Evolutionary conservation across 139 green algal species (phyloP).

Genomic region (Zygnema cylindricum): DNA sequence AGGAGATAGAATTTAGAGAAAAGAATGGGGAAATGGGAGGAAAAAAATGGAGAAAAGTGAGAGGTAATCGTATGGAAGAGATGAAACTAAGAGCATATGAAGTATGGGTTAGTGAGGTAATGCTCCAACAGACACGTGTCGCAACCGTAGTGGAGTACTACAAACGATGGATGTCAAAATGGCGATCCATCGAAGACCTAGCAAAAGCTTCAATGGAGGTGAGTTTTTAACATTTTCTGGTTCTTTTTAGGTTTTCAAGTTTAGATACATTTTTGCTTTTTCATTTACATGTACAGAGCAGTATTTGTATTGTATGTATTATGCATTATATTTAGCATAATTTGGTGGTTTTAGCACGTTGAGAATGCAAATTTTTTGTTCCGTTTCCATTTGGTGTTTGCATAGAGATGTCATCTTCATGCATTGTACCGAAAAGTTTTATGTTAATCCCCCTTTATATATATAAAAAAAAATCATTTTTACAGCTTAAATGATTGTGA

Average conservation of each 20-base stretch:
- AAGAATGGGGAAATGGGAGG: slow-evolving; percentile 22
- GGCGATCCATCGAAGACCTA: slow-evolving; percentile 82
- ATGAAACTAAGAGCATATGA: slow-evolving; percentile 80
- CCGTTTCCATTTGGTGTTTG: too few species aligned
- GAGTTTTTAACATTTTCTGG: not conserved
- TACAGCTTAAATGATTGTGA: too few species aligned
- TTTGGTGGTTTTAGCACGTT: too few species aligned
- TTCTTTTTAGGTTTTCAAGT: too few species aligned
- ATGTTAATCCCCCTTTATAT: too few species aligned
- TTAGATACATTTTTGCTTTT: too few species aligned
- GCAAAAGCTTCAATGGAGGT: slow-evolving; percentile 71
- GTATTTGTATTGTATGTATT: not conserved
- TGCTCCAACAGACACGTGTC: slow-evolving; percentile 94
- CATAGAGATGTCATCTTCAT: too few species aligned
- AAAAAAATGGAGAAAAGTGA: not conserved
- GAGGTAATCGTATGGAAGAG: too few species aligned
- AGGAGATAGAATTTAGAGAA: slow-evolving; percentile 7
- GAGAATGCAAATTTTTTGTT: too few species aligned
- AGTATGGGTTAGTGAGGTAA: slow-evolving; percentile 87
- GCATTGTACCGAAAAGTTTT: too few species aligned
- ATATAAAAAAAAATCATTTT: too few species aligned
- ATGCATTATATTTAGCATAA: too few species aligned
- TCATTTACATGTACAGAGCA: not conserved
- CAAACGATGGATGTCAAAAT: slow-evolving; percentile 79
- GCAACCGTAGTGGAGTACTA: slow-evolving; percentile 78